Evolutionary conservation across 1,139 yeast genomes (phyloP).

Genomic region (Hanseniaspora uvarum): DNA sequence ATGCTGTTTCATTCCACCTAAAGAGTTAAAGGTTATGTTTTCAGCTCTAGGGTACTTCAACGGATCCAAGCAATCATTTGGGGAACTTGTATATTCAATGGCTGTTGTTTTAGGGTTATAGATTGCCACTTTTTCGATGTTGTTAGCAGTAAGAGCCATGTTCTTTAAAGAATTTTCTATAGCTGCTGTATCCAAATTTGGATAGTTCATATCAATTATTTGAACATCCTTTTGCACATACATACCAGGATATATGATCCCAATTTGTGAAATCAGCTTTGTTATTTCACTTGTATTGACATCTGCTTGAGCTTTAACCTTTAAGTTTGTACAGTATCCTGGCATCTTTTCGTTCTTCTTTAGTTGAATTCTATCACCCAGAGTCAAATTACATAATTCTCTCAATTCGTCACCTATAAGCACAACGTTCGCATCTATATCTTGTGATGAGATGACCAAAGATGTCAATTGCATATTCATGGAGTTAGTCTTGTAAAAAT

Average conservation of each 20-base stretch:
- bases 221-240: background rate
- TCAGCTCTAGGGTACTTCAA: slow-evolving; percentile 35
- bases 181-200: background rate
- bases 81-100: slow-evolving; percentile 19
- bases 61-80: slow-evolving; percentile 19
- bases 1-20: slow-evolving; percentile 72
- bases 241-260: slow-evolving; percentile 11
- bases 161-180: slow-evolving; percentile 17
- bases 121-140: slow-evolving; percentile 40
- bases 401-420: slow-evolving; percentile 15
- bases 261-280: slow-evolving; percentile 1
- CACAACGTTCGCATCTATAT: slow-evolving; percentile 10
- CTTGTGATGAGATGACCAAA: background rate
- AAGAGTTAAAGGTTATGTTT: slow-evolving; percentile 38
- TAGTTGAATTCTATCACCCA: slow-evolving; percentile 11
- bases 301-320: background rate
- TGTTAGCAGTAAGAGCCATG: slow-evolving; percentile 29
- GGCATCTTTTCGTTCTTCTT: slow-evolving; percentile 14
- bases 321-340: slow-evolving; percentile 8
- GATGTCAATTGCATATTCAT: slow-evolving; percentile 6
- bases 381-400: background rate
- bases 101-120: slow-evolving; percentile 25
- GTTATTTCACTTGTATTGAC: background rate
- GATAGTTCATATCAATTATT: slow-evolving; percentile 14
- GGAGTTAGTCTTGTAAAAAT: slow-evolving; percentile 3